Conservation (phyloP, 805 yeast genomes). For the Candida ortonii region DNA sequence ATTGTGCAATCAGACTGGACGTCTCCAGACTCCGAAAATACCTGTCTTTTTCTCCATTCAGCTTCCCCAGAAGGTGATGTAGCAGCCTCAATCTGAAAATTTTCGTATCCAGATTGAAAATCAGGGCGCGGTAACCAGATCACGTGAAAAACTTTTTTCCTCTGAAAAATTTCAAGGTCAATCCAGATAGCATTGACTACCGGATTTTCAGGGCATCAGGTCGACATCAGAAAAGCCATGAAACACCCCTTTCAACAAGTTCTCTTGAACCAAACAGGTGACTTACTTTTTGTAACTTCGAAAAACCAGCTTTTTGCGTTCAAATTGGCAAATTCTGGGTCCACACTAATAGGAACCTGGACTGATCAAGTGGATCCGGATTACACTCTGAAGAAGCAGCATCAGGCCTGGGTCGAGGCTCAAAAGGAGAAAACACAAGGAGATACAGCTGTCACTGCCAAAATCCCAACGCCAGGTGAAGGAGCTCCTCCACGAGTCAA, state of each 20-base stretch:
- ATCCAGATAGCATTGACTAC: too few relatives aligned
- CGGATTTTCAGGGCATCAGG: too few relatives aligned
- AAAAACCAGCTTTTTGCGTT: conserved; percentile 60
- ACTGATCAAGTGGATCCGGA: conserved; percentile 53
- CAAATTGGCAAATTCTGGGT: conserved; percentile 31
- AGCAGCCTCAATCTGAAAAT: too few relatives aligned
- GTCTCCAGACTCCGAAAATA: too few relatives aligned
- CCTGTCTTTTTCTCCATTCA: too few relatives aligned
- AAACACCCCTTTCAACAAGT: conserved; percentile 72
- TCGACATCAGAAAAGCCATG: conserved; percentile 28
- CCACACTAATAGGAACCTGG: conserved; percentile 57
- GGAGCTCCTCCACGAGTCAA: conserved; percentile 69
- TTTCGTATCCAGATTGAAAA: too few relatives aligned
- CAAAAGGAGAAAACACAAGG: conserved; percentile 29
- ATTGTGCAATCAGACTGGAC: background rate
- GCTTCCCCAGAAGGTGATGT: too few relatives aligned
- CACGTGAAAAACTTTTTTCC: too few relatives aligned
- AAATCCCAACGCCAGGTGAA: conserved; percentile 60
- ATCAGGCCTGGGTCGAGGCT: conserved; percentile 38
- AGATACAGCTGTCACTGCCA: conserved; percentile 38
- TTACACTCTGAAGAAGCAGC: conserved; percentile 45
- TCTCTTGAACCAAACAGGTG: conserved; percentile 42
- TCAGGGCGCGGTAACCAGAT: too few relatives aligned
- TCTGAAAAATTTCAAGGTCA: too few relatives aligned
- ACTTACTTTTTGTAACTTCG: conserved; percentile 51